phyloP scores from a whole-genome alignment of 1,284 basidiomycete species.

The Exobasidium cylindrosporum region DNA sequence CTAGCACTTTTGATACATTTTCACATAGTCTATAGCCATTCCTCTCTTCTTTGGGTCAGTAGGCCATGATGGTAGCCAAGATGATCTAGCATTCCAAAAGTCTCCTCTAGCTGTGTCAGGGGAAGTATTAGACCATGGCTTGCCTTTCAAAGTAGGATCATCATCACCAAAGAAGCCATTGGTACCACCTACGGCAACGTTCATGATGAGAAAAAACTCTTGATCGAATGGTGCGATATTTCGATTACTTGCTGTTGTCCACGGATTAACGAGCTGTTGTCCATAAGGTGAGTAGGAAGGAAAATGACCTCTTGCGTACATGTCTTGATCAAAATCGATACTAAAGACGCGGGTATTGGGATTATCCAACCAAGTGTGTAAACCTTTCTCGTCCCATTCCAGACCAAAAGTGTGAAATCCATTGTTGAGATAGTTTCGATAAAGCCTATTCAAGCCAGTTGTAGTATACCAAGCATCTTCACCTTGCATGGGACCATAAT shows the following conservation, averaged over 20 bases:
- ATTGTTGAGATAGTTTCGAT: constrained; percentile 67
- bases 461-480: background rate
- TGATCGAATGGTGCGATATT: constrained; percentile 80
- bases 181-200: constrained; percentile 77
- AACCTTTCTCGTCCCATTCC: constrained; percentile 75
- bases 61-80: constrained; percentile 36
- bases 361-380: constrained; percentile 67
- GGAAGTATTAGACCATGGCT: constrained; percentile 65
- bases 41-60: constrained; percentile 59
- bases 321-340: constrained; percentile 72
- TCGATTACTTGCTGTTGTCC: constrained; percentile 56
- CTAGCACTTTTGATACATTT: constrained; percentile 64
- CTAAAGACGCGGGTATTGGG: constrained; percentile 66
- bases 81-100: constrained; percentile 61
- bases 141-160: too few species aligned
- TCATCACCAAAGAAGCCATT: constrained; percentile 82
- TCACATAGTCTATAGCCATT: constrained; percentile 70
- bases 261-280: constrained; percentile 63
- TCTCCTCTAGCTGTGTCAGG: constrained; percentile 48
- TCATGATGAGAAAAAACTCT: constrained; percentile 76
- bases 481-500: constrained; percentile 65
- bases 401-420: constrained; percentile 74
- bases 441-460: too few species aligned
- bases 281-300: constrained; percentile 66
- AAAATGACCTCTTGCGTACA: too few species aligned